Base-by-base conservation (phyloP, 371 early-diverging fungal species). In the Saksenaea vasiformis region DNA sequence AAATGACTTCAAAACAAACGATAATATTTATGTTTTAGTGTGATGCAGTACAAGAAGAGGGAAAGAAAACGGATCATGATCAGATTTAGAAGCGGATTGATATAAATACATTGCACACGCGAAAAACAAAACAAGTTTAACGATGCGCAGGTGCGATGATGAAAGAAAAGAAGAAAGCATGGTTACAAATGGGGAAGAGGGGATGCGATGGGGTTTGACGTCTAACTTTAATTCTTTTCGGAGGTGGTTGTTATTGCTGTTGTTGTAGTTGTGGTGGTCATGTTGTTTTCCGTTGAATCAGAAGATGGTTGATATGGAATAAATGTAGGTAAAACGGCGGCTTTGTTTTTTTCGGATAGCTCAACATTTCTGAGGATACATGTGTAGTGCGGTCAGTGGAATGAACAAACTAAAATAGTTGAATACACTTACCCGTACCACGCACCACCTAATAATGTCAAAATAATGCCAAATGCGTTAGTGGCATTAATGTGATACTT, bases 391-490 rank as follows among this genome's bases (percentile, higher is more conserved):
- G 22, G 8, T 47, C 10, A 47, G 51, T 47, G n/a, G n/a, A 10
- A 47, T 1, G 24, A 22, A 62, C 27, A 26, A 24, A 41, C 31
- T 27, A 41, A 24, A 56, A 55, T 22, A 44, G 55, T 39, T 14
- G 24, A 39, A 37, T 9, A 35, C 27, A 66, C 72, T 72, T 70
- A 75, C 66, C 76, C 73, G 65, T 86, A 88, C 76, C 75, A 85
- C 15, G 79, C 85, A 60, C 95, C 95, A 60, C 95, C 95, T 24
- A 74, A 27, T 15, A 95, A 71, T 0, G 95, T 95, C 60, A 93
- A 65, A 31, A 87, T 62, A 60, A 94, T 92, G 60, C 95, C 94
- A 31, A 89, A 62, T 4, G 84, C 87, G 57, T 92, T 93, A 26
- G 83, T 79, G 22, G 73, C 59, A 1, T 85, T 87, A 54, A 95